Conservation (phyloP, 306 rosid species). For the Coriaria nepalensis region DNA sequence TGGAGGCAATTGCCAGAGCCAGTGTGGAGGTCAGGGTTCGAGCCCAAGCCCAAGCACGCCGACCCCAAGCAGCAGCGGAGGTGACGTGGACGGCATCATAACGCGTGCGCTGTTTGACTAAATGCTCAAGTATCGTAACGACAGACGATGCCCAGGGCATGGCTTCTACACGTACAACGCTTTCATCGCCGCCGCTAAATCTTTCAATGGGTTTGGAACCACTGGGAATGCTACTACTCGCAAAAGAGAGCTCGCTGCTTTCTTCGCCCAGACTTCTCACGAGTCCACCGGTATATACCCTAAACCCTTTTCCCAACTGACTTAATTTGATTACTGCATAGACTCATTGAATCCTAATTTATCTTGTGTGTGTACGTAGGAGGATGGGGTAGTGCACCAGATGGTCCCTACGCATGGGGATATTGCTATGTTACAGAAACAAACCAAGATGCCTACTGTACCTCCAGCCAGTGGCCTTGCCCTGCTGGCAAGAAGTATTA, state of each 20-base stretch:
- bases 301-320: neutral
- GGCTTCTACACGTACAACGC: constrained; percentile 47
- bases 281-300: constrained; percentile 25
- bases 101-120: constrained; percentile 18
- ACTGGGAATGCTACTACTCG: constrained; percentile 19
- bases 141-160: constrained; percentile 13
- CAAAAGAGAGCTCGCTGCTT: constrained; percentile 34
- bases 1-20: constrained; percentile 1
- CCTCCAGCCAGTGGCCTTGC: constrained; percentile 25
- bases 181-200: constrained; percentile 36
- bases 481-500: constrained; percentile 10
- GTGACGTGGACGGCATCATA: constrained; percentile 16
- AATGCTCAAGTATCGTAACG: constrained; percentile 32
- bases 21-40: neutral
- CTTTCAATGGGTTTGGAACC: constrained; percentile 29
- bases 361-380: neutral
- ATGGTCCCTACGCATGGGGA: neutral
- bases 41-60: neutral
- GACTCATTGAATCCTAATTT: too few species aligned
- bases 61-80: neutral
- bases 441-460: constrained; percentile 12
- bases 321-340: neutral
- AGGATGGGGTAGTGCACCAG: neutral
- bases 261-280: constrained; percentile 37
- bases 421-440: constrained; percentile 2